Conservation (phyloP, 2,329 filamentous ascomycete genomes). For the Neurospora sp. region DNA sequence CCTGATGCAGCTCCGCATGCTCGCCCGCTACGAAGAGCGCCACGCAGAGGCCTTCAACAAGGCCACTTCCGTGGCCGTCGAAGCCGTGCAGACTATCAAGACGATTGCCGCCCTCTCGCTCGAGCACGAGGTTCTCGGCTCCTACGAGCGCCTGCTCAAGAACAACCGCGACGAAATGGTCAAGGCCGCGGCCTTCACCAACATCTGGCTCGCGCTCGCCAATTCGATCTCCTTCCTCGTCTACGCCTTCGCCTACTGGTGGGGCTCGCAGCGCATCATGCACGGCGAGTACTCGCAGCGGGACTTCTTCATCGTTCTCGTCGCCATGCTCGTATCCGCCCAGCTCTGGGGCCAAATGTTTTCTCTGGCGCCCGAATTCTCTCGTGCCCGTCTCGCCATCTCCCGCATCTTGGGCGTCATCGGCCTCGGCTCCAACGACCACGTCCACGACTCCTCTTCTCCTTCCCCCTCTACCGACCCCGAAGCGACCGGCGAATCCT, state of each 20-base stretch:
- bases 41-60: constrained; percentile 55
- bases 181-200: constrained; percentile 38
- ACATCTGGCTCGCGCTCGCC: constrained; percentile 50
- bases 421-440: constrained; percentile 27
- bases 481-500: constrained; percentile 22
- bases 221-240: constrained; percentile 55
- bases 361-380: constrained; percentile 64
- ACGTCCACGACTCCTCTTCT: not conserved
- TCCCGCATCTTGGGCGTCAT: constrained; percentile 45
- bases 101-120: constrained; percentile 48
- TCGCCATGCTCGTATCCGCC: constrained; percentile 61
- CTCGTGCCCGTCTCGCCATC: constrained; percentile 52
- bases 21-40: constrained; percentile 51
- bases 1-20: constrained; percentile 55
- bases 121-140: constrained; percentile 39
- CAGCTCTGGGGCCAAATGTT: constrained; percentile 68
- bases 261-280: constrained; percentile 62
- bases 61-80: constrained; percentile 54
- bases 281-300: constrained; percentile 52
- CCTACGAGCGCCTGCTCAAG: constrained; percentile 42
- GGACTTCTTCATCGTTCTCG: constrained; percentile 66
- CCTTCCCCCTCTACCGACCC: constrained; percentile 21
- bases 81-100: constrained; percentile 56
- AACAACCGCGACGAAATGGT: constrained; percentile 45
- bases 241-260: constrained; percentile 72